phyloP scores from a whole-genome alignment of 2,329 filamentous ascomycete species.

The Didymosphaeria variabile region DNA sequence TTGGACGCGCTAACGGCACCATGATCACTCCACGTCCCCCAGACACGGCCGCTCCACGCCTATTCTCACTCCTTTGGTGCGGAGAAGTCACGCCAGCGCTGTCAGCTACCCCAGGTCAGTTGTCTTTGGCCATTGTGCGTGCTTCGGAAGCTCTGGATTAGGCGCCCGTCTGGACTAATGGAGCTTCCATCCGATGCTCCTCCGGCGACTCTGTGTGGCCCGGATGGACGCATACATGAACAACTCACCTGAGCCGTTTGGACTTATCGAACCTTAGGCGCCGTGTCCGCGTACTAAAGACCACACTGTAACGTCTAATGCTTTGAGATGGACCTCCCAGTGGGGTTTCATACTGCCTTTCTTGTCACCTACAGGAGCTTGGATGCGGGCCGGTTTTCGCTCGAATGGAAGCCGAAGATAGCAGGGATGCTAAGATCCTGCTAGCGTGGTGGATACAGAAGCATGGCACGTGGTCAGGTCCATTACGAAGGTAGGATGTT shows the following conservation, averaged over 20 bases:
- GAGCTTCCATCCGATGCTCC: constrained; percentile 37
- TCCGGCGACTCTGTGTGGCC: constrained; percentile 26
- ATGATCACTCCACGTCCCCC: constrained; percentile 25
- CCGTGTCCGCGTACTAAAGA: neutral
- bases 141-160: constrained; percentile 19
- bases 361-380: neutral
- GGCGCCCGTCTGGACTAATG: constrained; percentile 29
- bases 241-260: neutral
- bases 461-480: constrained; percentile 12
- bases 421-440: constrained; percentile 30
- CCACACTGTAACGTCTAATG: neutral
- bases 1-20: neutral
- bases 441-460: constrained; percentile 28
- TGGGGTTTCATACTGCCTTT: neutral
- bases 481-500: neutral
- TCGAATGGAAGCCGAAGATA: constrained; percentile 48
- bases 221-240: constrained; percentile 25
- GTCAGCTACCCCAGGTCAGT: constrained; percentile 22
- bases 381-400: constrained; percentile 31
- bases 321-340: neutral
- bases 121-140: neutral
- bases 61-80: constrained; percentile 7
- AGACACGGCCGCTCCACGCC: constrained; percentile 10
- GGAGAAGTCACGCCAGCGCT: constrained; percentile 9
- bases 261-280: neutral